Conservation (phyloP, 2,329 filamentous ascomycete genomes). For the Pseudopyrenochaeta lycopersici region DNA sequence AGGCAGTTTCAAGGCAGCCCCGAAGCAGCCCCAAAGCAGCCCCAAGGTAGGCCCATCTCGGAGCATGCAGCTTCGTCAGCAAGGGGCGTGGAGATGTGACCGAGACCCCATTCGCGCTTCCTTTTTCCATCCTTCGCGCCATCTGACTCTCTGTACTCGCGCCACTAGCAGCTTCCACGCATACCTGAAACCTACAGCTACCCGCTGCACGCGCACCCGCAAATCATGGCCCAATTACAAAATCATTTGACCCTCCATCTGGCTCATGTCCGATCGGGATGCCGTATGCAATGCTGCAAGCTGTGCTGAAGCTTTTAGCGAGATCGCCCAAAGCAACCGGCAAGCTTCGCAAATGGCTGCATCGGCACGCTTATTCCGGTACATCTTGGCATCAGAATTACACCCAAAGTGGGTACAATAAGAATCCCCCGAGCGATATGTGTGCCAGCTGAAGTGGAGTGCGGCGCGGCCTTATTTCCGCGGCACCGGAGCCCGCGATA, state of each 20-base stretch:
- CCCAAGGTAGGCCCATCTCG: not conserved
- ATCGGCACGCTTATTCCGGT: conserved; percentile 20
- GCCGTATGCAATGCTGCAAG: not conserved
- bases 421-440: conserved; percentile 12
- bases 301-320: conserved; percentile 6
- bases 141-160: conserved; percentile 3
- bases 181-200: conserved; percentile 9
- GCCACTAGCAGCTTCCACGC: conserved; percentile 12
- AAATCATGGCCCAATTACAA: not conserved
- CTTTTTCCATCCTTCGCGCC: not conserved
- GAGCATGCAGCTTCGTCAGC: not conserved
- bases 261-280: not conserved
- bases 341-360: conserved; percentile 25
- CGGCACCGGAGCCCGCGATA: conserved; percentile 2
- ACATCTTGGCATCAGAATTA: conserved; percentile 30
- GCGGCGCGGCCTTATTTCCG: conserved; percentile 17
- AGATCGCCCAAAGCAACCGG: conserved; percentile 7
- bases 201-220: conserved; percentile 14
- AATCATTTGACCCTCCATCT: not conserved
- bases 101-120: not conserved
- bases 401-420: conserved; percentile 15
- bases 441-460: conserved; percentile 12
- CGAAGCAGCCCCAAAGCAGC: no score
- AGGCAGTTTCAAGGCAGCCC: no score
- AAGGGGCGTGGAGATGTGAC: not conserved